A percentile compares a stretch with the other conserved stretches of the same genome.
Conservation (phyloP, 2,329 filamentous ascomycete genomes). For the Apiospora rasikravindrae region DNA sequence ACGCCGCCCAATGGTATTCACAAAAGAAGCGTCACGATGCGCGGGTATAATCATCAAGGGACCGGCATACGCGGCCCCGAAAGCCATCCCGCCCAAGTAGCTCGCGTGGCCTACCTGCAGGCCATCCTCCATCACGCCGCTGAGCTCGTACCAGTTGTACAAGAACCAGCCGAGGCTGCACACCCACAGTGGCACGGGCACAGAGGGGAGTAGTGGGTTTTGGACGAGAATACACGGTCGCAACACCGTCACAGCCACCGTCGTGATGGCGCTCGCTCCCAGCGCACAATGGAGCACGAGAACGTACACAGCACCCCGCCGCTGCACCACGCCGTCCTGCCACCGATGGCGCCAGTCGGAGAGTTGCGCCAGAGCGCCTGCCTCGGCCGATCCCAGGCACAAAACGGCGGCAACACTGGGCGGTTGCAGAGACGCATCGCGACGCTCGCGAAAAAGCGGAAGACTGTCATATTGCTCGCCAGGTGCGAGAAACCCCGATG, state of each 20-base stretch:
- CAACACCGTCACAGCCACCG: constrained; percentile 21
- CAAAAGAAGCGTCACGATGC: background rate
- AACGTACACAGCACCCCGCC: background rate
- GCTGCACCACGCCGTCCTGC: background rate
- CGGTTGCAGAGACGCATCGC: background rate
- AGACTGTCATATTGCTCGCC: constrained; percentile 20
- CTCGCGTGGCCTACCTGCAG: constrained; percentile 16
- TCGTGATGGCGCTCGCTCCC: constrained; percentile 23
- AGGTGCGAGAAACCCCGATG: constrained; percentile 21
- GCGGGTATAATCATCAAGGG: background rate
- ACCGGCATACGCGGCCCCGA: constrained; percentile 8
- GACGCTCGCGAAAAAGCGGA: constrained; percentile 18
- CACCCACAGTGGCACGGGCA: constrained; percentile 19
- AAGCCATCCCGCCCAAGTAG: constrained; percentile 21
- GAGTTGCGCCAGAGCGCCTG: constrained; percentile 17
- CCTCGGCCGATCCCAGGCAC: constrained; percentile 17
- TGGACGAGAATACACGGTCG: background rate
- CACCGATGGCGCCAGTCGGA: constrained; percentile 17
- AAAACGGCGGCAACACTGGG: background rate
- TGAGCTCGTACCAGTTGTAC: constrained; percentile 9
- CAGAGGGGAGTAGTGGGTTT: background rate
- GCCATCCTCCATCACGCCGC: background rate
- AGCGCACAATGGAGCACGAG: background rate
- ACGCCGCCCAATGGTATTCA: background rate
- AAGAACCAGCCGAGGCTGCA: constrained; percentile 15